Evolutionary conservation across 176 grass and related monocot genomes (phyloP), one percentile per base, ranked within the genome.

Genomic region (Oryza rufipogon): DNA sequence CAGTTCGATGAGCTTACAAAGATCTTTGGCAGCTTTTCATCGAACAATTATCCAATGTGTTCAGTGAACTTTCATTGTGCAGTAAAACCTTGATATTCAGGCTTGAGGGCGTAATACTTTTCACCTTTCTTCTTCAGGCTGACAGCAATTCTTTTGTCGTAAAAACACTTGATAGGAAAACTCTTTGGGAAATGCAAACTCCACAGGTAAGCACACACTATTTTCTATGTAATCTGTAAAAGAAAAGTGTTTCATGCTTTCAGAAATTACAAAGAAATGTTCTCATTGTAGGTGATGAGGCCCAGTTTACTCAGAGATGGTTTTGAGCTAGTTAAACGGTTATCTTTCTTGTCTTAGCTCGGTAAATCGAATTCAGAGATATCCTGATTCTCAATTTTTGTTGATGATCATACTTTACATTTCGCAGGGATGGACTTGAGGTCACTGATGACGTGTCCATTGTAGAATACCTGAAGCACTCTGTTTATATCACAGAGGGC

Each of bases 151-250:
- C 87, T 70, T 96, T 99, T 77, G 96, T 99, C 1, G 84, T 99
- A 38, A 99, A 96, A 88, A 96, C 96, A 28, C 88, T 99, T 51
- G 93, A 99, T 74, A 91, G 96, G 66, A 96, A 96, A 89, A 96
- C 93, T 36, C 96, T 99, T 26, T 99, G 93, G 96, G 96, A 99
- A 88, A 99, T 99, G 96, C 96, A 99, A 86, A 99, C 97, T 72
- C 97, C 97, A 36, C 97, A 99, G 97, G 97, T 96, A 90, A 70
- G 7, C 6, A 56, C 36, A 60, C 28, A 66, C 41, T 25, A 60
- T 28, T 30, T 0, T 17, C 23, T 85, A 3, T 56, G n/a, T 17
- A 58, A 45, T 26, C 3, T 42, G 22, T 17, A 58, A 45, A 19
- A 69, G 3, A 34, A 70, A 52, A n/a, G 30, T 49, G 7, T 69